Evolutionary conservation across 805 yeast species (phyloP), one percentile per base, ranked within the genome.

Genomic region (Candida takata): DNA sequence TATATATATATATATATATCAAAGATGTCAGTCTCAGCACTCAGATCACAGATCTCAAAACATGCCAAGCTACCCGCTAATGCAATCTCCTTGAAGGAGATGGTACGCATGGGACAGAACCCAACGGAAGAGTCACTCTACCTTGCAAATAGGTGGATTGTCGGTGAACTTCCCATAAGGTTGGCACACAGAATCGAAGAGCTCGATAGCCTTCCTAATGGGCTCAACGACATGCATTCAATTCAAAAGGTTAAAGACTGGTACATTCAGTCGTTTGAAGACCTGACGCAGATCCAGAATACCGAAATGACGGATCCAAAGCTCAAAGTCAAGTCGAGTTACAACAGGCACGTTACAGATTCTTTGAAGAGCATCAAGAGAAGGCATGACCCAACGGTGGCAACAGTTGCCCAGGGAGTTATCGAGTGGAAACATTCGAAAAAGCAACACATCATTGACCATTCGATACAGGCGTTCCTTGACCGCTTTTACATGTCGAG

Each of bases 241-340:
- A 84, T 88, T 33, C 64, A 72, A 34, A 70, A 77, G 44, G 95
- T 86, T 13, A 72, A 79, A 41, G 76, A 85, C 54, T 87, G 96
- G 95, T 87, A 86, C 55, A 88, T 88, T 1, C 92, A 85, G 55
- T 79, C 90, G 8, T 87, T 87, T 57, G 87, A 85, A 48, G 90
- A 86, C 53, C 69, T 86, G 45, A 75, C 81, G n/a, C 57, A 68
- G 10, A 59, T 87, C 5, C 40, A 46, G 15, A 38, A 42, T 16
- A 44, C 40, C 20, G 48, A 41, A 25, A 29, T 23, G 1, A 27
- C 19, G 8, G 30, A 35, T 26, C 34, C 41, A 4, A 20, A 36
- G 16, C 73, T 76, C 12, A 66, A 72, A 30, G 92, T 81, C 48
- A 83, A 83, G 24, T 72, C 72, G 46, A 74, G 73, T 41, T 87